Evolutionary conservation across 2,329 filamentous ascomycete species (phyloP).

Genomic region (Cryphonectria radicalis): DNA sequence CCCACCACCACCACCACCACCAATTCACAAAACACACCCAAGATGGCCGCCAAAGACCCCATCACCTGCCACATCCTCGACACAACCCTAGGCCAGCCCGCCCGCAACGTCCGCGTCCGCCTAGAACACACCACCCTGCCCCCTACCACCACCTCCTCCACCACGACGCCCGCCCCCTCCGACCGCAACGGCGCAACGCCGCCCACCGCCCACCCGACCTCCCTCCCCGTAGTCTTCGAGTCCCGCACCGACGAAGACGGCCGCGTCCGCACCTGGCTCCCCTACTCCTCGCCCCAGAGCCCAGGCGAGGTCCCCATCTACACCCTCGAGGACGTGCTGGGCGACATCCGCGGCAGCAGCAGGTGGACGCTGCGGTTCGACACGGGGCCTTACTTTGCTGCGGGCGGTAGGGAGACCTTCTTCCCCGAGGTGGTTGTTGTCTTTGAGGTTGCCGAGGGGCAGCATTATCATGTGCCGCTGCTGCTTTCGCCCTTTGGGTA

Average conservation of each 20-base stretch:
- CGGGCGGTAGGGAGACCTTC: conserved; percentile 57
- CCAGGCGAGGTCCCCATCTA: conserved; percentile 62
- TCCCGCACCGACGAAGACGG: conserved; percentile 78
- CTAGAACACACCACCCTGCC: conserved; percentile 52
- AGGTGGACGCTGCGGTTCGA: conserved; percentile 76
- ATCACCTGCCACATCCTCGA: conserved; percentile 90
- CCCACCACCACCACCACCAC: background rate
- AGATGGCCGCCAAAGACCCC: conserved; percentile 54
- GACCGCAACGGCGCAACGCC: conserved; percentile 34
- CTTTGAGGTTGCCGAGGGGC: conserved; percentile 57
- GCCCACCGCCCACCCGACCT: conserved; percentile 39
- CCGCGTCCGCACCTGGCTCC: conserved; percentile 71
- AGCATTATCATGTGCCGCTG: conserved; percentile 81
- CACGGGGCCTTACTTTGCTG: conserved; percentile 71
- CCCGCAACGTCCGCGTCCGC: conserved; percentile 66
- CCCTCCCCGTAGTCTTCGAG: conserved; percentile 58
- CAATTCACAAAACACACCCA: background rate
- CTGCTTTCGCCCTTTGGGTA: conserved; percentile 79
- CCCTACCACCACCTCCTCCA: conserved; percentile 34
- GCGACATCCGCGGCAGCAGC: conserved; percentile 46
- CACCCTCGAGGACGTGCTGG: conserved; percentile 61
- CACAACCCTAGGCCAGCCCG: conserved; percentile 75
- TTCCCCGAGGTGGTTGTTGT: conserved; percentile 63
- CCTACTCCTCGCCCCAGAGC: conserved; percentile 54
- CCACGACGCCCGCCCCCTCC: conserved; percentile 33